Evolutionary conservation across 2,329 filamentous ascomycete species (phyloP).

Genomic region (Teratosphaeria zuluensis): DNA sequence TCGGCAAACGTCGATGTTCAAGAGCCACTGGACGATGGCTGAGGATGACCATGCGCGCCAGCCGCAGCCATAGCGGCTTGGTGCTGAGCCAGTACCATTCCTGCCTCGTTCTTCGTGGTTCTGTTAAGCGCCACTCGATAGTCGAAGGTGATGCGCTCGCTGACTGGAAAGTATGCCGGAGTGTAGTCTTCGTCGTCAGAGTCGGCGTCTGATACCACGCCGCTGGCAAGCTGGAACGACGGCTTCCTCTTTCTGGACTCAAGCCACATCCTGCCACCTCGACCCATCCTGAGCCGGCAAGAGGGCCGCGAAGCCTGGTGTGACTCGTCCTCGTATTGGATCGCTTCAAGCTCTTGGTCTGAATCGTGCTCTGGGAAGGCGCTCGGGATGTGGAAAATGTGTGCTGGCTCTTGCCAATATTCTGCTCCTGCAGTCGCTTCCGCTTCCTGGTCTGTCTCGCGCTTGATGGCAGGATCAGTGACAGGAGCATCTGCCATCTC

Average conservation of each 20-base stretch:
- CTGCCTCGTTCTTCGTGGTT: background rate
- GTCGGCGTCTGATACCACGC: conserved; percentile 66
- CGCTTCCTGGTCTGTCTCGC: background rate
- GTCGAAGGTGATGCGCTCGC: conserved; percentile 53
- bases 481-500: conserved; percentile 23
- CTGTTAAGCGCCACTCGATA: conserved; percentile 42
- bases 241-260: conserved; percentile 44
- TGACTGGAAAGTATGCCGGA: conserved; percentile 30
- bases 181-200: conserved; percentile 48
- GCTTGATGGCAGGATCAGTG: background rate
- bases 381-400: conserved; percentile 14
- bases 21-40: conserved; percentile 1
- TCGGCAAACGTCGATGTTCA: conserved; percentile 2
- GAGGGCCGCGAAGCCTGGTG: conserved; percentile 40
- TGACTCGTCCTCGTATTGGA: conserved; percentile 2
- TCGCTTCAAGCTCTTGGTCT: conserved; percentile 2
- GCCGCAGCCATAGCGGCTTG: conserved; percentile 4
- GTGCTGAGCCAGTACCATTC: conserved; percentile 6
- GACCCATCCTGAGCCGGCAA: conserved; percentile 75
- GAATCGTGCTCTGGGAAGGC: conserved; percentile 5
- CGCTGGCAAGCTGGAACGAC: conserved; percentile 15
- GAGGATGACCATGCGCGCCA: conserved; percentile 2
- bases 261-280: conserved; percentile 76
- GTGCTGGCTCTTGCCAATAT: conserved; percentile 9
- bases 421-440: conserved; percentile 12